Percentiles rank a stretch among this genome's conserved stretches.
phyloP scores from a whole-genome alignment of 2,329 filamentous ascomycete genomes.

The Trichoderma semiorbis region DNA sequence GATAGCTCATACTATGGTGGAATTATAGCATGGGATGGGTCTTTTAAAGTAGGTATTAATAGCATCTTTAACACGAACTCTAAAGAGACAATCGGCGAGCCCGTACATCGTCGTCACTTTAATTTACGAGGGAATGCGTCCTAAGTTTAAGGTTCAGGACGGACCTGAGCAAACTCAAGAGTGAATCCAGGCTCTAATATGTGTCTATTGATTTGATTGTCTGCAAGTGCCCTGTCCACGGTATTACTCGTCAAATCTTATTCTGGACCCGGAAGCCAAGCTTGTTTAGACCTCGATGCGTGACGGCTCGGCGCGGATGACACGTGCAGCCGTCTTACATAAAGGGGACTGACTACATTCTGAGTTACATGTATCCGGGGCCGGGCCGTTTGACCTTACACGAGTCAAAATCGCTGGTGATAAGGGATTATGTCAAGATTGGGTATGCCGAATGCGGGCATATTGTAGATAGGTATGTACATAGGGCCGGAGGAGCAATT shows the following conservation, averaged over 20 bases:
- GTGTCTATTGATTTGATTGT: neutral
- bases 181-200: neutral
- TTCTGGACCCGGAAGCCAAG: neutral
- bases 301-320: conserved; percentile 15
- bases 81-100: neutral
- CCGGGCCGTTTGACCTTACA: neutral
- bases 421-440: neutral
- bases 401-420: neutral
- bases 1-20: neutral
- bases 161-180: neutral
- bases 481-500: neutral
- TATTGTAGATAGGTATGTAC: neutral
- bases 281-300: neutral
- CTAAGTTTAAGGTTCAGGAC: neutral
- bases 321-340: neutral
- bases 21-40: neutral
- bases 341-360: neutral
- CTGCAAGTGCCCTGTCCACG: neutral
- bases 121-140: neutral
- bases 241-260: neutral
- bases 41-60: neutral
- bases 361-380: neutral
- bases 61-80: neutral
- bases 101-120: neutral
- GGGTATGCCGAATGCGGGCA: neutral